Conservation (phyloP, 2,329 filamentous ascomycete species). For the Cercospora zeae-maydis region DNA sequence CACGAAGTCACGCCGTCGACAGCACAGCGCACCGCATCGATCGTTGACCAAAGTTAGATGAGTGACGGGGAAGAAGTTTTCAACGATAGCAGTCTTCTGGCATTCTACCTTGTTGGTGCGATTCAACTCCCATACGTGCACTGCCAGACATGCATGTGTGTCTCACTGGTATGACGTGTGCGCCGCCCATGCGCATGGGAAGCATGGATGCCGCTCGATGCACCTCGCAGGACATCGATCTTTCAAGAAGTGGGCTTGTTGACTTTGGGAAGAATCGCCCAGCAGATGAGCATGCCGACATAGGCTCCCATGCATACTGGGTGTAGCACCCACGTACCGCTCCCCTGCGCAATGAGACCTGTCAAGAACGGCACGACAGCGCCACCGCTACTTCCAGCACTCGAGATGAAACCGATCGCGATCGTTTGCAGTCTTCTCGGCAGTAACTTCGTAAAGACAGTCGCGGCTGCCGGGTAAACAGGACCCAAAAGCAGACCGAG, state of each 20-base stretch:
- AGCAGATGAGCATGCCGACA: conserved; percentile 61
- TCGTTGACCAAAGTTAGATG: neutral
- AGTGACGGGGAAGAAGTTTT: neutral
- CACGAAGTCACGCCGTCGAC: conserved; percentile 6
- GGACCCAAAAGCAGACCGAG: conserved; percentile 74
- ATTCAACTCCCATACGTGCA: neutral
- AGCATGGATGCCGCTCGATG: neutral
- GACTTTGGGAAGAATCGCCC: conserved; percentile 57
- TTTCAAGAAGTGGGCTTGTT: conserved; percentile 45
- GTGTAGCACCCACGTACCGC: conserved; percentile 60
- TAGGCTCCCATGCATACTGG: conserved; percentile 67
- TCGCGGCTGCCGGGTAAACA: conserved; percentile 70
- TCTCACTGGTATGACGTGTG: neutral
- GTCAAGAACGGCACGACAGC: conserved; percentile 65
- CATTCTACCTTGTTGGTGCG: neutral
- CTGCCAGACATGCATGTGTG: neutral
- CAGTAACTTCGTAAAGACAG: conserved; percentile 61
- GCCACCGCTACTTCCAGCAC: conserved; percentile 66
- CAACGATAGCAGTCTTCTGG: neutral
- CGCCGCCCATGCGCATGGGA: neutral
- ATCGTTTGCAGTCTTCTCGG: conserved; percentile 58
- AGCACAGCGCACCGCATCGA: neutral
- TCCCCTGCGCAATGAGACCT: conserved; percentile 59
- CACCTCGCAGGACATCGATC: neutral
- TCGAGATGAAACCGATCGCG: conserved; percentile 64